Percentiles rank a stretch among this genome's conserved stretches.
These are phyloP conservation scores for Ophiostoma montium DNA, from an alignment of 2,329 filamentous ascomycete species.

Conservation along the genomic window DNA sequence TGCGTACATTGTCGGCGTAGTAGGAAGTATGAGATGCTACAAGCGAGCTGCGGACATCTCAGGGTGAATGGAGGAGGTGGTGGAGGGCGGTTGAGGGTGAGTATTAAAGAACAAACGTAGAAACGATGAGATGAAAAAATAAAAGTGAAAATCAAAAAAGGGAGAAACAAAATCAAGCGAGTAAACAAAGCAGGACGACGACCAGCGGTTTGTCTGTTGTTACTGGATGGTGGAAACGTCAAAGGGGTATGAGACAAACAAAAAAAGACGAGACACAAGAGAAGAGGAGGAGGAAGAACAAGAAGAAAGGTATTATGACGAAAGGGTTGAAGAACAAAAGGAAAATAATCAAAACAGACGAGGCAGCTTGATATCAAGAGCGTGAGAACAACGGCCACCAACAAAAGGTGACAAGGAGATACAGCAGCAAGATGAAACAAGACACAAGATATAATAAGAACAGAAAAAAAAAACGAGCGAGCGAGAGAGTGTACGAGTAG, in stretches of 20 bases:
- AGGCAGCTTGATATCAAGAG: not conserved
- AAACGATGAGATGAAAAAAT: too few species aligned
- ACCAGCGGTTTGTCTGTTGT: not conserved
- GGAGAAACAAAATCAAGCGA: not conserved
- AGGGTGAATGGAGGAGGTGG: not conserved
- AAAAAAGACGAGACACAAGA: not conserved
- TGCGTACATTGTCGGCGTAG: conserved; percentile 22
- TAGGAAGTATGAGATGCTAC: not conserved
- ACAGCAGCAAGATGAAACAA: not conserved
- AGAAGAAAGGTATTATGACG: not conserved
- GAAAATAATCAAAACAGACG: not conserved
- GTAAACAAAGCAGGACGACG: not conserved
- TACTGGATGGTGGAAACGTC: not conserved
- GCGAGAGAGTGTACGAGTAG: not conserved
- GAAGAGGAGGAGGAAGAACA: not conserved
- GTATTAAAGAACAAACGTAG: too few species aligned
- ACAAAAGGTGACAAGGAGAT: too few species aligned
- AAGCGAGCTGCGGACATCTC: not conserved
- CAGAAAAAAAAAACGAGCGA: not conserved
- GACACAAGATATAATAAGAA: not conserved
- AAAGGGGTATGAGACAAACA: not conserved
- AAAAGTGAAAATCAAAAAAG: not conserved
- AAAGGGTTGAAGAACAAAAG: not conserved
- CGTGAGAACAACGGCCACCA: not conserved
- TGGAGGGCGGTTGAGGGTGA: conserved; percentile 3